Conservation (phyloP, 345 rosid species). For the Angophora floribunda region DNA sequence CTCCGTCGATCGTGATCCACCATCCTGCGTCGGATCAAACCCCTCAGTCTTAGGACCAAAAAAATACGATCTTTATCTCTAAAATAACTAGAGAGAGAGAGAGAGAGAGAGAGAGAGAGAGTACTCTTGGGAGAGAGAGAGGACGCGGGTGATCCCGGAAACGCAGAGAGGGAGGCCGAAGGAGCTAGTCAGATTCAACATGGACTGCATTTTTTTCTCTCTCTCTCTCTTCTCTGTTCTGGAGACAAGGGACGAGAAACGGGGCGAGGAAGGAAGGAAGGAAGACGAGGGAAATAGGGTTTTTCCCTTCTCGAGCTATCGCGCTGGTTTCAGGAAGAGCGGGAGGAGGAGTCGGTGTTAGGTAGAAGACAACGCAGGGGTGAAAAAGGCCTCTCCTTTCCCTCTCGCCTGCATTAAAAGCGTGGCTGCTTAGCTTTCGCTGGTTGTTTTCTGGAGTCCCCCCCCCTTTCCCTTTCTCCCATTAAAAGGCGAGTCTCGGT, state of each 20-base stretch:
- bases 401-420: background rate
- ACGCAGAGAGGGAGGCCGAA: constrained; percentile 8
- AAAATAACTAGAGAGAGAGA: background rate
- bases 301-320: background rate
- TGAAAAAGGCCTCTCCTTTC: background rate
- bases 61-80: background rate
- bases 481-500: background rate
- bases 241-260: background rate
- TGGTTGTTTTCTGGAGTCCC: background rate
- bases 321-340: background rate
- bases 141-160: constrained; percentile 4
- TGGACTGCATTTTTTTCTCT: background rate
- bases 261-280: background rate
- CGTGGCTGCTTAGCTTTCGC: background rate
- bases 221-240: background rate
- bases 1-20: constrained; percentile 12
- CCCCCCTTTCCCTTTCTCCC: no score
- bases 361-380: background rate
- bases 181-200: background rate
- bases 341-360: background rate
- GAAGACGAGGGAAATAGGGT: background rate
- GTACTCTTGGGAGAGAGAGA: constrained; percentile 2
- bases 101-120: background rate
- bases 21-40: background rate
- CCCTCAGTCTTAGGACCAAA: background rate